Evolutionary conservation across 2,329 filamentous ascomycete genomes (phyloP), one percentile per base, ranked within the genome.

Genomic region (Calonectria multiphialidica): DNA sequence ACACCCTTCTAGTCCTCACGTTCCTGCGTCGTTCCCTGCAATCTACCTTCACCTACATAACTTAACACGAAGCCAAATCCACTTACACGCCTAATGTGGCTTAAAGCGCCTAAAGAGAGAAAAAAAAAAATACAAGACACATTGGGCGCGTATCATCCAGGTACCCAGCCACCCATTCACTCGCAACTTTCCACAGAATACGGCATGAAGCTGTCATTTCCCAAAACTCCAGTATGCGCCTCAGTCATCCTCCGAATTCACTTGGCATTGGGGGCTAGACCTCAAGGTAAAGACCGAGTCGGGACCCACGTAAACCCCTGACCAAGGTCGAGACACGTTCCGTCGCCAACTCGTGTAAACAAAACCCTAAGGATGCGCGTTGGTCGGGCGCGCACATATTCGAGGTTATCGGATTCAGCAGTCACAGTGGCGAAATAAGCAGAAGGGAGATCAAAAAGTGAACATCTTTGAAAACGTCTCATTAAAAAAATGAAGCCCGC

Each of bases 331-430:
- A 77, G 77, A 73, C 76, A 76, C 64, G 72, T 65, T 76, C 70
- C 72, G 68, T 74, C 57, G 66, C 68, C 66, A 62, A 70, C 66
- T 71, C 72, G 72, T 64, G 76, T 77, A 73, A 79, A 79, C 72
- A 78, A 75, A 79, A 72, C 76, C 77, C 75, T 77, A 78, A 75
- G 35, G 42, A 45, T 59, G 57, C 76, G 75, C 73, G 70, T 77
- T 68, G 42, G 30, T n/a, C 25, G 68, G 62, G 62, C 68, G 55
- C 70, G 44, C 66, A 68, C 64, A 37, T 21, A 66, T 37, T 59
- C 12, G 33, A 59, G 30, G 37, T 10, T 28, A 42, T 66, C 37
- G 18, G 12, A 35, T 53, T 59, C 44, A 13, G 3, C 6, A 45
- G 37, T 1, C 16, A 28, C 40, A n/a, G 33, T 45, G 4, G 21